Conservation (phyloP, 768 basidiomycete genomes). For the Psilocybe cubensis region DNA sequence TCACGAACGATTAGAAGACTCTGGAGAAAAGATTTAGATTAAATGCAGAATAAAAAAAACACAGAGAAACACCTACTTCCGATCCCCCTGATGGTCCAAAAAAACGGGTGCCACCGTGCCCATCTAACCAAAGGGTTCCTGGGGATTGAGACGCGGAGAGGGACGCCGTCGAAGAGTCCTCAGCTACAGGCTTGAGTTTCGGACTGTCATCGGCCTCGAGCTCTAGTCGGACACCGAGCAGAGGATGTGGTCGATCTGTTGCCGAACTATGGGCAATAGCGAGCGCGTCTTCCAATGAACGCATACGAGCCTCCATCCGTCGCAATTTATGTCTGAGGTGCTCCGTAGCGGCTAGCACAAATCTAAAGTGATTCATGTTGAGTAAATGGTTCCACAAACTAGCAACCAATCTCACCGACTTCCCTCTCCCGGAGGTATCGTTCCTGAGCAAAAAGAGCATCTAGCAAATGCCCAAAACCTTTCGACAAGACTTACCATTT, state of each 20-base stretch:
- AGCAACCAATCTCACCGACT: conserved; percentile 40
- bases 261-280: conserved; percentile 46
- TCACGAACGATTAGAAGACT: conserved; percentile 44
- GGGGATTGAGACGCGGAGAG: conserved; percentile 35
- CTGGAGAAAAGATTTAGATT: conserved; percentile 25
- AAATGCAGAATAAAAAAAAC: conserved; percentile 1
- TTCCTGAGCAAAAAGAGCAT: conserved; percentile 33
- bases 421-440: conserved; percentile 58
- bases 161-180: conserved; percentile 24
- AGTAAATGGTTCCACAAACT: background rate
- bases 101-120: conserved; percentile 42
- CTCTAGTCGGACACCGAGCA: conserved; percentile 33
- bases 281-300: conserved; percentile 56
- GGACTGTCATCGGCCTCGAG: conserved; percentile 36
- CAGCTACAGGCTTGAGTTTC: conserved; percentile 29
- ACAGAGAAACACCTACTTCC: conserved; percentile 40
- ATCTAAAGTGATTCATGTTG: conserved; percentile 31
- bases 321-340: conserved; percentile 51
- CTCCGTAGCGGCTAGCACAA: conserved; percentile 55
- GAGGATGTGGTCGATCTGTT: conserved; percentile 44
- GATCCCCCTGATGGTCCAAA: conserved; percentile 52
- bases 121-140: conserved; percentile 50
- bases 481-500: conserved; percentile 39
- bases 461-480: background rate
- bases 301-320: conserved; percentile 53